Evolutionary conservation across 495 filamentous ascomycete species (phyloP), one percentile per base, ranked within the genome.

Genomic region (Talaromyces stipitatus): DNA sequence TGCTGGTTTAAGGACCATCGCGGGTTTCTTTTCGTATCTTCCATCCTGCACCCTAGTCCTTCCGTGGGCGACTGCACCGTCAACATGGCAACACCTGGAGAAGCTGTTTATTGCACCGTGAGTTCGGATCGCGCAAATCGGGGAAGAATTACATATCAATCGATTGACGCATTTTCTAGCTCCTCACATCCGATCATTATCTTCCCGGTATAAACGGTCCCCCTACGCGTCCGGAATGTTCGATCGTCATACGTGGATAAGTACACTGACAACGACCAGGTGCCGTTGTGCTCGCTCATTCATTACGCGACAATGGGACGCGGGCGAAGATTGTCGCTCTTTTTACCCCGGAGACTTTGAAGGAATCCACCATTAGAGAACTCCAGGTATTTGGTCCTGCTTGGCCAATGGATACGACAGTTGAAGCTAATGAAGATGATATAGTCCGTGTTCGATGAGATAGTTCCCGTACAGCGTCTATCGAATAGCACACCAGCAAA

Each of bases 201-300:
- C 81, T 98, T 28, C 92, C 92, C 67, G 92, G 92, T 95, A 65
- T 63, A 59, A 54, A 51, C 57, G 50, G 14, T n/a, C 51, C 52
- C 46, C 33, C 45, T 16, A 12, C 43, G 33, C 20, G 9, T 53
- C n/a, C 24, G 22, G 30, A 47, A 24, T 30, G 50, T 53, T 48
- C 22, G 10, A 20, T 50, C n/a, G 36, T 46, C 45, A 48, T 26
- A 24, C 50, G 23, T 58, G 16, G 58, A 59, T 58, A 62, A n/a
- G n/a, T n/a, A n/a, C n/a, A 54, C 69, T 66, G 59, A 66, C 62
- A 20, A 36, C 38, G 55, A 51, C 28, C 69, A 92, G 91, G 94
- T 69, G 92, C 92, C 56, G 83, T 92, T 58, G 92, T 99, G 29
- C 82, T 99, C 58, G 92, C 90, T 55, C 91, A 97, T 76, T 97